Percentiles rank a stretch among this genome's conserved stretches.
Evolutionary conservation across 257 asterid species (phyloP).

Genomic region (Nicotiana obtusifolia): DNA sequence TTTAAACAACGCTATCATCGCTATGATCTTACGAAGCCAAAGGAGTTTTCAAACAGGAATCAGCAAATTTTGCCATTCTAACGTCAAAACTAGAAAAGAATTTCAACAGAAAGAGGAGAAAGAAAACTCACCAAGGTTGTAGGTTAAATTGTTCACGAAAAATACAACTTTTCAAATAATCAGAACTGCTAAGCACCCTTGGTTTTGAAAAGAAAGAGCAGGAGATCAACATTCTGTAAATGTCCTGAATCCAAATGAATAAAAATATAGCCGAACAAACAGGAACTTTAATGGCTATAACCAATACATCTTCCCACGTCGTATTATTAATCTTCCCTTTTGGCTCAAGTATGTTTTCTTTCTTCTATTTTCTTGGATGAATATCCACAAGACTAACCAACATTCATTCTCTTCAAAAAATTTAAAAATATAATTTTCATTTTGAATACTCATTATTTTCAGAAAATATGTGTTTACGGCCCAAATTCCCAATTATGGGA

Average conservation of each 20-base stretch:
- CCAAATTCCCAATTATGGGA: too few species aligned
- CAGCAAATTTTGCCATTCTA: neutral
- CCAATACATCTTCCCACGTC: neutral
- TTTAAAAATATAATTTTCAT: too few species aligned
- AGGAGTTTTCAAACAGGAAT: neutral
- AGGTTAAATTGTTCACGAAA: neutral
- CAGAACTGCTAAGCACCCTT: neutral
- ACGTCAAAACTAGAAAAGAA: neutral
- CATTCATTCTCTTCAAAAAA: neutral
- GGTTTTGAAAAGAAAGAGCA: neutral
- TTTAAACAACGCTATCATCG: neutral
- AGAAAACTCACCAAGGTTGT: neutral
- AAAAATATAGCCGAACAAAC: neutral
- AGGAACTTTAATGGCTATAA: neutral
- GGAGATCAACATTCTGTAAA: neutral
- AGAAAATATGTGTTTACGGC: too few species aligned
- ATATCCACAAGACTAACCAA: neutral
- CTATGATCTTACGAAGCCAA: neutral
- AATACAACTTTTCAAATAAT: neutral
- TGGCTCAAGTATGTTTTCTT: neutral
- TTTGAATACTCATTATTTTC: too few species aligned
- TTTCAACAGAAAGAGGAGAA: neutral
- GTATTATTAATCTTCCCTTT: neutral
- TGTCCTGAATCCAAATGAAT: neutral
- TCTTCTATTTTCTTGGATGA: neutral